phyloP scores from a whole-genome alignment of 228 moss, liverwort and hornwort species.

The Sphagnum fallax region DNA sequence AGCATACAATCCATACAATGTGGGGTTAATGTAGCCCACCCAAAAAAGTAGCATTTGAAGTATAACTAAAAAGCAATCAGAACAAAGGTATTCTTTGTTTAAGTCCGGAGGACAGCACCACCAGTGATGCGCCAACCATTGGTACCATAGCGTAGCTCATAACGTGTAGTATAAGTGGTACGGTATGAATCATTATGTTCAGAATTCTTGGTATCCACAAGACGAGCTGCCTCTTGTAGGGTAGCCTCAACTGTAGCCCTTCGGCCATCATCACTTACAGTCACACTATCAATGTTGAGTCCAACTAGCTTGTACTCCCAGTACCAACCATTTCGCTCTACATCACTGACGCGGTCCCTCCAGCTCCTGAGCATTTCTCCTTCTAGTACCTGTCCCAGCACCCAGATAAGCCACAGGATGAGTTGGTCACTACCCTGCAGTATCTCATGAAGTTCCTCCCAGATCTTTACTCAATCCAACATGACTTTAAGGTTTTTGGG shows the following conservation, averaged over 20 bases:
- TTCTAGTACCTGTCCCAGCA: slow-evolving; percentile 65
- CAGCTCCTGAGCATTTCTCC: slow-evolving; percentile 95
- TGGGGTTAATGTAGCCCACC: too few species aligned
- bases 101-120: slow-evolving; percentile 79
- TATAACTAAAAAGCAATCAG: too few species aligned
- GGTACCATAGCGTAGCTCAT: slow-evolving; percentile 62
- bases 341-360: slow-evolving; percentile 88
- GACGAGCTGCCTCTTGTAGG: slow-evolving; percentile 83
- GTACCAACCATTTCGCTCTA: slow-evolving; percentile 85
- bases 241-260: slow-evolving; percentile 92
- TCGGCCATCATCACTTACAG: slow-evolving; percentile 84
- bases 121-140: slow-evolving; percentile 81
- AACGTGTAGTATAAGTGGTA: slow-evolving; percentile 92
- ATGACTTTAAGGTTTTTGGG: too few species aligned
- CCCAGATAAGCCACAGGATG: neutral
- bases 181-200: slow-evolving; percentile 88
- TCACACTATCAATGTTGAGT: slow-evolving; percentile 88
- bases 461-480: neutral
- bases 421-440: neutral
- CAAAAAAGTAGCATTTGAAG: too few species aligned
- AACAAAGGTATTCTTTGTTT: slow-evolving; percentile 1
- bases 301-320: slow-evolving; percentile 95
- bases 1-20: too few species aligned
- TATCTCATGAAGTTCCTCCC: neutral
- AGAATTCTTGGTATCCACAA: slow-evolving; percentile 77